phyloP scores from a whole-genome alignment of 2,329 filamentous ascomycete species.

The Fusarium nanum region DNA sequence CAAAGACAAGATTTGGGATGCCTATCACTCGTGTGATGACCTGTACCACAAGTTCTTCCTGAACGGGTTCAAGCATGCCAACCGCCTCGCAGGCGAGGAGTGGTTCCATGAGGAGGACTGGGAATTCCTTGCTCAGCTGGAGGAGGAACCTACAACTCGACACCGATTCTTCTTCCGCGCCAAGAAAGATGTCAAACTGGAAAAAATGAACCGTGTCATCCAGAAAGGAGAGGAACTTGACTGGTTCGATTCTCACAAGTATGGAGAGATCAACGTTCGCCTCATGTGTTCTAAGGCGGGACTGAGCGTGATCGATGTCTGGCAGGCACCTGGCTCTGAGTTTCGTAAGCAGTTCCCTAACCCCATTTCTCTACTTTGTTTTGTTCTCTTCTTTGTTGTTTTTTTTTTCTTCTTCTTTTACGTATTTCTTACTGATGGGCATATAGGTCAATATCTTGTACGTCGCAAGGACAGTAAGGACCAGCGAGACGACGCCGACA shows the following conservation, averaged over 20 bases:
- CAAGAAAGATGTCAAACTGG: constrained; percentile 49
- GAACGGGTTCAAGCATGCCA: constrained; percentile 55
- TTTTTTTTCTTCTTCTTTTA: constrained; percentile 1
- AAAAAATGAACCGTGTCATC: constrained; percentile 44
- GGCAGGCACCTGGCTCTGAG: constrained; percentile 54
- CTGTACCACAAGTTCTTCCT: constrained; percentile 53
- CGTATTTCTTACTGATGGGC: constrained; percentile 35
- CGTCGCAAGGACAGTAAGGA: constrained; percentile 47
- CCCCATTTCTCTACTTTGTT: neutral
- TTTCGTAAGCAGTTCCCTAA: constrained; percentile 49
- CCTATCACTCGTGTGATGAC: constrained; percentile 54
- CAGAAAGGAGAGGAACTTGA: constrained; percentile 53
- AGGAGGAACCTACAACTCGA: constrained; percentile 52
- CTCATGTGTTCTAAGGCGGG: constrained; percentile 56
- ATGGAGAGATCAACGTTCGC: constrained; percentile 51
- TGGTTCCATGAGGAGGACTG: constrained; percentile 54
- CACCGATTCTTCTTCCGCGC: constrained; percentile 56
- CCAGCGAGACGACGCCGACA: constrained; percentile 53
- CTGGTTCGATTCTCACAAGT: constrained; percentile 60
- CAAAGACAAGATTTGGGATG: constrained; percentile 54
- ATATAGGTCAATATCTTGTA: constrained; percentile 54
- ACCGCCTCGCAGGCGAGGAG: constrained; percentile 50
- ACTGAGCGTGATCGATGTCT: constrained; percentile 52
- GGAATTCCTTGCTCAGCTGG: constrained; percentile 53
- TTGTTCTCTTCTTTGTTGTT: neutral